Base-by-base conservation (phyloP, 306 rosid species). In the Quillaja saponaria region DNA sequence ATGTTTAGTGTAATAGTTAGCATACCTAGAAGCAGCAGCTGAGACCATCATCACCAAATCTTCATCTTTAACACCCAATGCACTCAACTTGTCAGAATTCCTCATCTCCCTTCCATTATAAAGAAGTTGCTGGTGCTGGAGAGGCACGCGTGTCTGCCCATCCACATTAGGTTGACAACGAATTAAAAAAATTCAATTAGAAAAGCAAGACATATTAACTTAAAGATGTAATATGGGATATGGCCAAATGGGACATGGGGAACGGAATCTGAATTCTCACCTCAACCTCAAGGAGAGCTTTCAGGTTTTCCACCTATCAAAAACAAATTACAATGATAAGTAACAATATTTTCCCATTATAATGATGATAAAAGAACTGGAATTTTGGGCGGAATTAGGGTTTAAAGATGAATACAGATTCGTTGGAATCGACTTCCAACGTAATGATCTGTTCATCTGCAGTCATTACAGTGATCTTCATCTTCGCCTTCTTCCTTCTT, bases 401-500 rank as follows among this genome's bases (percentile, higher is more conserved):
- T 49, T 2, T 49, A 62, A 39, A 5, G 75, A 72, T 71, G 25
- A 41, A 68, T 84, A 91, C 98, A 71, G 98, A 80, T 83, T 91
- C 98, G 19, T 91, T 77, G 51, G 95, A 81, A 82, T 91, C 98
- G 45, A 91, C 96, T 61, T 88, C 98, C 51, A 91, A 66, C 7
- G 73, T 38, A 71, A 91, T 68, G 63, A 88, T 82, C 75, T 88
- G 95, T 54, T 91, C 95, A 49, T 81, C 96, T 20, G 90, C 78
- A 19, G 95, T 84, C 96, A 91, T 91, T 46, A 91, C 92, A 56
- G 96, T 91, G 86, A 91, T 86, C 78, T 78, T 91, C 97, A 91
- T 89, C 80, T 76, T 73, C 68, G 34, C 50, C 48, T 55, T 42
- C 67, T 40, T 46, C 5, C 18, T 58, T 16, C 28, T 61, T 46